phyloP scores from a whole-genome alignment of 2,329 filamentous ascomycete species.

The Claviceps arundinis region DNA sequence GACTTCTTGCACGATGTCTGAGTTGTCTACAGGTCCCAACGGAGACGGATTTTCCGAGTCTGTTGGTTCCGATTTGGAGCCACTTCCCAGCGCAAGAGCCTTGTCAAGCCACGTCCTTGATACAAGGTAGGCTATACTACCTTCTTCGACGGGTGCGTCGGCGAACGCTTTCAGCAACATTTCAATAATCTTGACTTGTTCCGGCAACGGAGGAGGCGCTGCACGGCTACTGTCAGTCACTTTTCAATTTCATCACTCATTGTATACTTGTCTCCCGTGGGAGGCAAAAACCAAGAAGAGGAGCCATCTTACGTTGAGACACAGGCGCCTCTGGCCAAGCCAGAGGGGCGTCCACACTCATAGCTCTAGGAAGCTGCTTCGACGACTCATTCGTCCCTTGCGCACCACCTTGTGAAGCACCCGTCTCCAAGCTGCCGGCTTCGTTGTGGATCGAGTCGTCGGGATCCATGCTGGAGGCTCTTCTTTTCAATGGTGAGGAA shows the following conservation, averaged over 20 bases:
- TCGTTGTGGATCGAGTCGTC: slow-evolving; percentile 27
- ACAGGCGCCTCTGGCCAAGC: slow-evolving; percentile 4
- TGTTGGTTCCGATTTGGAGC: slow-evolving; percentile 40
- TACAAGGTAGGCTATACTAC: slow-evolving; percentile 64
- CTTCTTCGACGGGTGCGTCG: slow-evolving; percentile 47
- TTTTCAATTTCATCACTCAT: not conserved
- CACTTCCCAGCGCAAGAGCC: slow-evolving; percentile 52
- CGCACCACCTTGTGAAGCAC: slow-evolving; percentile 15
- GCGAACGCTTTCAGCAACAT: slow-evolving; percentile 40
- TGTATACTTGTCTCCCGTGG: too few species aligned
- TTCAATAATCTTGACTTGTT: slow-evolving; percentile 63
- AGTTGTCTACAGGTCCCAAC: slow-evolving; percentile 77
- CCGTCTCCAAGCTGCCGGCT: slow-evolving; percentile 34
- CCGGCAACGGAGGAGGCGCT: slow-evolving; percentile 26
- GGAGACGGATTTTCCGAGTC: slow-evolving; percentile 43
- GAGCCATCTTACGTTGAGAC: slow-evolving; percentile 4
- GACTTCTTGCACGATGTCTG: slow-evolving; percentile 58
- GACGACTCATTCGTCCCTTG: slow-evolving; percentile 9
- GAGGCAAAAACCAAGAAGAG: too few species aligned
- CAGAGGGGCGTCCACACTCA: slow-evolving; percentile 27
- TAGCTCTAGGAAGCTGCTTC: slow-evolving; percentile 21
- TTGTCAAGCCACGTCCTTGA: slow-evolving; percentile 67
- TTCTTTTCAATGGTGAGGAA: slow-evolving; percentile 51
- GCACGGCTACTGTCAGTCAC: slow-evolving; percentile 4
- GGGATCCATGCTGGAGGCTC: slow-evolving; percentile 48